phyloP scores from a whole-genome alignment of 345 rosid species.

The Citrus mangshanensis region DNA sequence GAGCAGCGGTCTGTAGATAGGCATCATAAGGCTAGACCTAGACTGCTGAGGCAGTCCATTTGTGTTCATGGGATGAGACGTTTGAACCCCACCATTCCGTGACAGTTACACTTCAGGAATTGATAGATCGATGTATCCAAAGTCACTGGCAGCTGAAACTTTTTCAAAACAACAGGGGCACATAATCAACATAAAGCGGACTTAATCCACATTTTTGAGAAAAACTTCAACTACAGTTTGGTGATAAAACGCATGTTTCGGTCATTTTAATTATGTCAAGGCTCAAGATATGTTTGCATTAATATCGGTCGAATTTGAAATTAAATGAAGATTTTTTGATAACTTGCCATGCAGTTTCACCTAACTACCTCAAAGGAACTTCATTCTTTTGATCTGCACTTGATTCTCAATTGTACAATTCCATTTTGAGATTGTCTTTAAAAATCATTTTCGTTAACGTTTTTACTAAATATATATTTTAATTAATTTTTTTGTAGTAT shows the following conservation, averaged over 20 bases:
- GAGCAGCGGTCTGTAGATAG: neutral
- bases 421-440: neutral
- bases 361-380: no score
- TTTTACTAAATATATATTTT: neutral
- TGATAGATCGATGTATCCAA: neutral
- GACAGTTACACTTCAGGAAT: neutral
- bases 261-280: neutral
- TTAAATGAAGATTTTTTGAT: neutral
- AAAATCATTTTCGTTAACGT: neutral
- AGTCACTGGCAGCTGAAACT: neutral
- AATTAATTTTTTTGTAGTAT: neutral
- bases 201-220: neutral
- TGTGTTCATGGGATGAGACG: neutral
- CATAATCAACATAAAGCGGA: neutral
- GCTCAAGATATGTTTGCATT: neutral
- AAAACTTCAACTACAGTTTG: neutral
- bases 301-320: neutral
- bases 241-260: neutral
- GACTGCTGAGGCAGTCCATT: constrained; percentile 1
- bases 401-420: neutral
- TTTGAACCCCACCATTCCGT: neutral
- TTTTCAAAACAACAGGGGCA: neutral
- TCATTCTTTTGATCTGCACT: no score
- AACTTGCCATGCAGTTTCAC: no score
- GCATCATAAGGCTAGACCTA: neutral